Percentiles rank a stretch among this genome's conserved stretches.
Conservation (phyloP, 2,329 filamentous ascomycete genomes). For the Claviceps sorghi region DNA sequence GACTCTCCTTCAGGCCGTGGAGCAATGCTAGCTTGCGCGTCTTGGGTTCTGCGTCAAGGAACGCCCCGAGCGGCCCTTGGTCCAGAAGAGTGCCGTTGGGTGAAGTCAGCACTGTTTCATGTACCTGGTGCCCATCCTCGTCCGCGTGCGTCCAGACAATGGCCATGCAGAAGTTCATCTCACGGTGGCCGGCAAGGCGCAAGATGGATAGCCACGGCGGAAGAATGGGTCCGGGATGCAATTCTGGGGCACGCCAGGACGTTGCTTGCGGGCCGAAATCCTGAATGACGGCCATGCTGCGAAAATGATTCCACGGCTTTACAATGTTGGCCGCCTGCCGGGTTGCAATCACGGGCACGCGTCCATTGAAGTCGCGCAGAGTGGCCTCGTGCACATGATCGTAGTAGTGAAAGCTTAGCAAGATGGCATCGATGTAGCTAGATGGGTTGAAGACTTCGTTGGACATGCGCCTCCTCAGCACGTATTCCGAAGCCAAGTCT, state of each 20-base stretch:
- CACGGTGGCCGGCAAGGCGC: slow-evolving; percentile 7
- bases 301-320: slow-evolving; percentile 7
- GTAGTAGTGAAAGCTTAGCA: slow-evolving; percentile 6
- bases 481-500: slow-evolving; percentile 5
- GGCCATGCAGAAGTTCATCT: slow-evolving; percentile 6
- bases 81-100: slow-evolving; percentile 5
- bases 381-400: slow-evolving; percentile 7
- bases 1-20: slow-evolving; percentile 6
- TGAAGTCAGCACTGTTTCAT: slow-evolving; percentile 4
- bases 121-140: slow-evolving; percentile 1
- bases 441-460: slow-evolving; percentile 7
- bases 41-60: slow-evolving; percentile 3
- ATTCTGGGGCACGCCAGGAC: slow-evolving; percentile 2
- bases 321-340: slow-evolving; percentile 6
- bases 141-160: slow-evolving; percentile 6
- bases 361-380: slow-evolving; percentile 3
- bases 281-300: slow-evolving; percentile 2
- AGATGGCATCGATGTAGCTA: slow-evolving; percentile 6
- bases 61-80: slow-evolving; percentile 4
- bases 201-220: slow-evolving; percentile 5
- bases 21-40: slow-evolving; percentile 6
- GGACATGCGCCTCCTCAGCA: slow-evolving; percentile 5
- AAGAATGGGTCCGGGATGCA: slow-evolving; percentile 3
- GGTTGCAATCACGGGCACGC: slow-evolving; percentile 6
- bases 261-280: slow-evolving; percentile 1